Conservation (phyloP, 768 basidiomycete species). For the Boletus huronensis region DNA sequence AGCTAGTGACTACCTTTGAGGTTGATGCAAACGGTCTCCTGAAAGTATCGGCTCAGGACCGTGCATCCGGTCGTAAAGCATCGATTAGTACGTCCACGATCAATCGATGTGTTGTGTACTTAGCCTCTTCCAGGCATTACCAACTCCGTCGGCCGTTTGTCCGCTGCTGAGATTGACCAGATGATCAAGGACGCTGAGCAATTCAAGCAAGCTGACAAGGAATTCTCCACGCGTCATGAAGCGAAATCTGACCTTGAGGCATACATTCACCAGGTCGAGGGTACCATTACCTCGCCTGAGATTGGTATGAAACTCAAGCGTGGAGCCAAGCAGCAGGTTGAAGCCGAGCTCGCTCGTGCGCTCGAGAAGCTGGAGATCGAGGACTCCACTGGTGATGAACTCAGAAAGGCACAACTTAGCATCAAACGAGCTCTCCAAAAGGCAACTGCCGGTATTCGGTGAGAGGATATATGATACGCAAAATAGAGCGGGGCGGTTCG, state of each 20-base stretch:
- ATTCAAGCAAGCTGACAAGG: constrained; percentile 95
- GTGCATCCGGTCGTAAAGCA: constrained; percentile 98
- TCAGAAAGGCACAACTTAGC: constrained; percentile 91
- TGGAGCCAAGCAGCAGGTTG: constrained; percentile 90
- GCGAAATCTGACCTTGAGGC: constrained; percentile 98
- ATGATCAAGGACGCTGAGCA: constrained; percentile 99
- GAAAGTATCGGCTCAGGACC: constrained; percentile 98
- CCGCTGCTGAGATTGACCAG: constrained; percentile 96
- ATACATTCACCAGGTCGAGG: constrained; percentile 95
- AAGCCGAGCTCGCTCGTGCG: constrained; percentile 96
- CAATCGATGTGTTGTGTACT: not conserved
- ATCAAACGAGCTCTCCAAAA: constrained; percentile 98
- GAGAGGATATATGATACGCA: constrained; percentile 25
- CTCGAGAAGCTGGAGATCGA: constrained; percentile 99
- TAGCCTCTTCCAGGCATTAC: constrained; percentile 67
- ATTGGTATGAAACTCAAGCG: constrained; percentile 99
- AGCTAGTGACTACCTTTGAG: constrained; percentile 99
- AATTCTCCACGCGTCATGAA: constrained; percentile 97
- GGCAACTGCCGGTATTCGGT: constrained; percentile 89
- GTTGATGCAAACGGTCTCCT: constrained; percentile 99
- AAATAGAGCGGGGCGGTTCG: constrained; percentile 16
- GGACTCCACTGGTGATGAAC: constrained; percentile 88
- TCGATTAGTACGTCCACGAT: constrained; percentile 72
- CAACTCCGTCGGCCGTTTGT: constrained; percentile 98
- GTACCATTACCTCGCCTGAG: constrained; percentile 93